These are phyloP conservation scores for Telfairia occidentalis DNA, from an alignment of 331 rosid genomes.

Conservation along the genomic window DNA sequence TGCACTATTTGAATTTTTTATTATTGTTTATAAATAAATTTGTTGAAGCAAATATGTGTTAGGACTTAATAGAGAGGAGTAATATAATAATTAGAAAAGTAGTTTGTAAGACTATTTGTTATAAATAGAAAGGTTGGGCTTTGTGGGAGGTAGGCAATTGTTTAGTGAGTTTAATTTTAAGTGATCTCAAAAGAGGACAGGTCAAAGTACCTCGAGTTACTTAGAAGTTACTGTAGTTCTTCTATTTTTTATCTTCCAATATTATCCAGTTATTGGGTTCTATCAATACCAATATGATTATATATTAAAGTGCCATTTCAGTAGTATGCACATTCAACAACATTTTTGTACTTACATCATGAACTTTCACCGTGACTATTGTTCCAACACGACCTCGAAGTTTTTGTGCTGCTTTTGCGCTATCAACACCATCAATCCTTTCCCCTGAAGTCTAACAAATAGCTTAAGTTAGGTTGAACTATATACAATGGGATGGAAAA, in stretches of 20 bases:
- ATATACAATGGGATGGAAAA: neutral
- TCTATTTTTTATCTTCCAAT: neutral
- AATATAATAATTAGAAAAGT: neutral
- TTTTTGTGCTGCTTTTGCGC: slow-evolving; percentile 74
- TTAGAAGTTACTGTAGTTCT: neutral
- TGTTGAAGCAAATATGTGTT: neutral
- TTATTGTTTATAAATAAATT: neutral
- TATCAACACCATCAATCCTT: slow-evolving; percentile 60
- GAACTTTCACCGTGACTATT: slow-evolving; percentile 60
- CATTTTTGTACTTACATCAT: slow-evolving; percentile 23
- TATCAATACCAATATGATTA: neutral
- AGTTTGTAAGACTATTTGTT: neutral
- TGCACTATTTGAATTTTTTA: neutral
- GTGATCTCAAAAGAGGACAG: neutral
- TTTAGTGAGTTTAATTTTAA: neutral
- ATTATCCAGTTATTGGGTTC: neutral
- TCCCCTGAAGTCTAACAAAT: slow-evolving; percentile 42
- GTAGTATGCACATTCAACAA: neutral
- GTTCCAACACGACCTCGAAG: slow-evolving; percentile 93
- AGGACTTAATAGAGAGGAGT: neutral
- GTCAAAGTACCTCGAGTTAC: neutral
- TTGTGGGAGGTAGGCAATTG: neutral
- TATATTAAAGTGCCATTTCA: neutral
- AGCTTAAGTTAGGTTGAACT: neutral
- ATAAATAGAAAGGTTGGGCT: neutral